These are phyloP conservation scores for Euphrasia arctica DNA, from an alignment of 305 asterid species.

Conservation along the genomic window DNA sequence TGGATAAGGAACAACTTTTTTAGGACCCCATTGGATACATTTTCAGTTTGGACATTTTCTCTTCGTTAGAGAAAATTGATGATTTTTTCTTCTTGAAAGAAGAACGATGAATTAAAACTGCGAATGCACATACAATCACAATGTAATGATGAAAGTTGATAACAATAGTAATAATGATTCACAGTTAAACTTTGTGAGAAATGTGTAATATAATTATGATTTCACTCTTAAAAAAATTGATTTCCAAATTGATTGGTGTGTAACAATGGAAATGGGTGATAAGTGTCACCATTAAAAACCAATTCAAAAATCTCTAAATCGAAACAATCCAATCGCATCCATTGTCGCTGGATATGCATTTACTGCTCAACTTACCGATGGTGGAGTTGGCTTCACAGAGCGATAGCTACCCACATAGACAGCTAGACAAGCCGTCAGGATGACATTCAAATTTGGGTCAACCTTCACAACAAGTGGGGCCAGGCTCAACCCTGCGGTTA, in stretches of 20 bases:
- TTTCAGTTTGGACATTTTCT: background rate
- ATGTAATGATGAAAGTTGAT: background rate
- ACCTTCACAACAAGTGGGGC: conserved; percentile 72
- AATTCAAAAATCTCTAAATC: no score
- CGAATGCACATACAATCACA: background rate
- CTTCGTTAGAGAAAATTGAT: background rate
- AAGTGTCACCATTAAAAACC: background rate
- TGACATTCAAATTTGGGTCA: conserved; percentile 69
- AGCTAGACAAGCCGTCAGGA: conserved; percentile 63
- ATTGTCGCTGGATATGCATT: background rate
- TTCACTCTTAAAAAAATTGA: background rate
- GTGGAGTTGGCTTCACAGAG: conserved; percentile 80
- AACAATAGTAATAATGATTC: no score
- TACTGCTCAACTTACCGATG: conserved; percentile 44
- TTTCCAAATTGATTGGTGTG: background rate
- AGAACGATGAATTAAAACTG: background rate
- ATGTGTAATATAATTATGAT: background rate
- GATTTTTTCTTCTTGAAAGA: background rate
- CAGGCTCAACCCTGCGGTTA: conserved; percentile 53
- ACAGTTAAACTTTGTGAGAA: background rate
- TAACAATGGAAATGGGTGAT: background rate
- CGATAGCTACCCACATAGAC: conserved; percentile 75
- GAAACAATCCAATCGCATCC: background rate
- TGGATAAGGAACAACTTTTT: background rate
- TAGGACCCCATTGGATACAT: background rate